These are phyloP conservation scores for Venturia carpophila DNA, from an alignment of 2,329 filamentous ascomycete genomes.

Conservation along the genomic window DNA sequence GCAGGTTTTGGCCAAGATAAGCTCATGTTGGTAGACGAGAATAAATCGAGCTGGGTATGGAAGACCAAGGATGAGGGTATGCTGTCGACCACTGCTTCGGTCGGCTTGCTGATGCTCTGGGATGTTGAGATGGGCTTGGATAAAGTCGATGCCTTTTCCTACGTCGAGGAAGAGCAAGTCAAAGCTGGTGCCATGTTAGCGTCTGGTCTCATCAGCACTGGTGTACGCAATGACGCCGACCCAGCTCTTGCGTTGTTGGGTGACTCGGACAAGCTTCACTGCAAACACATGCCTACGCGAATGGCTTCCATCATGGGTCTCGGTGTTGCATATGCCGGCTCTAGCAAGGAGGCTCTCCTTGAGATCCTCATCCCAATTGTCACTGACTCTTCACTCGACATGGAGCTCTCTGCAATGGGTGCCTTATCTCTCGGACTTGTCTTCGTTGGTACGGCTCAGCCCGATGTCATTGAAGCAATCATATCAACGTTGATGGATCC, in stretches of 20 bases:
- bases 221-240: slow-evolving; percentile 81
- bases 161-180: slow-evolving; percentile 72
- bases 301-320: slow-evolving; percentile 92
- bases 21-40: slow-evolving; percentile 85
- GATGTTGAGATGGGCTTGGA: slow-evolving; percentile 88
- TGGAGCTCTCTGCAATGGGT: slow-evolving; percentile 96
- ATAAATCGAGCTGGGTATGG: slow-evolving; percentile 91
- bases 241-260: slow-evolving; percentile 80
- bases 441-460: slow-evolving; percentile 85
- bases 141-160: slow-evolving; percentile 91
- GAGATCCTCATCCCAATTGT: slow-evolving; percentile 82
- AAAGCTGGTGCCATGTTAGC: slow-evolving; percentile 87
- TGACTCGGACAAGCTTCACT: slow-evolving; percentile 69
- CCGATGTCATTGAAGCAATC: slow-evolving; percentile 86
- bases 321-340: slow-evolving; percentile 87
- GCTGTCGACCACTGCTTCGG: slow-evolving; percentile 89
- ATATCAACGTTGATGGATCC: slow-evolving; percentile 90
- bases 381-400: slow-evolving; percentile 72
- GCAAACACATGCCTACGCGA: slow-evolving; percentile 68
- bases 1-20: slow-evolving; percentile 94
- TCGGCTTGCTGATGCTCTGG: slow-evolving; percentile 88
- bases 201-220: slow-evolving; percentile 92
- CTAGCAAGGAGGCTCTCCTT: slow-evolving; percentile 82
- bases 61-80: slow-evolving; percentile 98
- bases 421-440: slow-evolving; percentile 83